phyloP scores from a whole-genome alignment of 1,284 basidiomycete genomes.

The Grifola frondosa region DNA sequence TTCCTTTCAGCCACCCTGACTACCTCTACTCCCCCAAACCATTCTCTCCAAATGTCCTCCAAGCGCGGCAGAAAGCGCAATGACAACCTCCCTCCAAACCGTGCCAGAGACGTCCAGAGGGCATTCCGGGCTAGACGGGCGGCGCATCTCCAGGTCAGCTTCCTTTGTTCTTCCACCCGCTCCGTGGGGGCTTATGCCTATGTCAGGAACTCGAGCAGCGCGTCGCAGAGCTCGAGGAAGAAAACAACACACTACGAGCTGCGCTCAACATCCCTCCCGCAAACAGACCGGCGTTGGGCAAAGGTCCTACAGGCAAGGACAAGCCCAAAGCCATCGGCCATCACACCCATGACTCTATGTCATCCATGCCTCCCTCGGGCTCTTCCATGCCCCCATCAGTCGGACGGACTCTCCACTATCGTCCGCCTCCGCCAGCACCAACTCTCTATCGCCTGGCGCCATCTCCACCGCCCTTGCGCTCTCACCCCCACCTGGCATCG shows the following conservation, averaged over 20 bases:
- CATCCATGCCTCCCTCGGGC: constrained; percentile 16
- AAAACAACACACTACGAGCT: constrained; percentile 77
- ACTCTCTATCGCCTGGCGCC: constrained; percentile 35
- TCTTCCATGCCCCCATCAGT: constrained; percentile 22
- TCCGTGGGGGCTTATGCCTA: no score
- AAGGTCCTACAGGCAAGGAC: constrained; percentile 82
- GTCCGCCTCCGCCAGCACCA: constrained; percentile 33
- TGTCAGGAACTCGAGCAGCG: constrained; percentile 78
- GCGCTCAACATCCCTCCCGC: constrained; percentile 77
- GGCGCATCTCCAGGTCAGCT: constrained; percentile 78
- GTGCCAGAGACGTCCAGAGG: constrained; percentile 89
- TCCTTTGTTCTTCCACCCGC: constrained; percentile 10
- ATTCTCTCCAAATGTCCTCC: constrained; percentile 59
- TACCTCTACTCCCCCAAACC: constrained; percentile 13
- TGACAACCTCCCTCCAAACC: constrained; percentile 88
- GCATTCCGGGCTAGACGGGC: constrained; percentile 90
- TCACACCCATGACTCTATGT: constrained; percentile 12
- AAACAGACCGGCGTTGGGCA: constrained; percentile 67
- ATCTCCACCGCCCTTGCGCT: constrained; percentile 36
- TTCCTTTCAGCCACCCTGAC: constrained; percentile 17
- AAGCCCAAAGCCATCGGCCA: constrained; percentile 51
- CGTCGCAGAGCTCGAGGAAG: constrained; percentile 81
- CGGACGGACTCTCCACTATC: constrained; percentile 34
- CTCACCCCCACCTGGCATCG: constrained; percentile 48
- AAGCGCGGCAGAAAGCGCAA: constrained; percentile 90